Base-by-base conservation (phyloP, 208 protist species). In the Leishmania mexicana region DNA sequence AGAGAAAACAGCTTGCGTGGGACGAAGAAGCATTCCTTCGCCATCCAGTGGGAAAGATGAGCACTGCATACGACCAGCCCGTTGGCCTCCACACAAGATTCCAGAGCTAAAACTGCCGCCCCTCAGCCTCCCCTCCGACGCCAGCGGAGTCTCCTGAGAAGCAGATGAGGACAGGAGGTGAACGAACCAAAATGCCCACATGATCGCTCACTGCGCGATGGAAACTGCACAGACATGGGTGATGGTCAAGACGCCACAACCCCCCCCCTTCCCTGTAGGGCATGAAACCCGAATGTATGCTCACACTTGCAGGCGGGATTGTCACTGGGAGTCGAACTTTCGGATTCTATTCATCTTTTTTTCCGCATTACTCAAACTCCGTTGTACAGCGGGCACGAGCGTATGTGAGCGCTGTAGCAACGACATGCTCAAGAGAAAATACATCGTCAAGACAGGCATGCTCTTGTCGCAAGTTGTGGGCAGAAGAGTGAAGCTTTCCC, bases 331-430 rank as follows among this genome's bases (percentile, higher is more conserved):
- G 42, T 79, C 31, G 2, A 21, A n/a, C 57, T 67, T 40, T 21
- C 42, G 7, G 24, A 70, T 35, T 64, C 45, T 81, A 21, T 81
- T 74, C 49, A 1, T 79, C 31, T 35, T n/a, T 68, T 70, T 71
- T 71, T 67, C 24, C 24, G 47, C 73, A 42, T 74, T 51, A n/a
- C 72, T 40, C n/a, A 71, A 71, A 15, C 21, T 47, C 21, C 24
- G 38, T 47, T 47, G 17, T 38, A 8, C 62, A 67, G 62, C 62
- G 15, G 31, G 24, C n/a, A 67, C 5, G 62, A 67, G 62, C 62
- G n/a, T 15, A 17, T 40, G 62, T 31, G 62, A 67, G 11, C 62
- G 3, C 62, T 15, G 15, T 47, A 47, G 40, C 65, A 40, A 47
- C 24, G 65, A 24, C n/a, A n/a, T n/a, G 65, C 11, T 2, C 31